Conservation (phyloP, 1,284 basidiomycete species). For the Ceratorhiza oryzae-sativae region DNA sequence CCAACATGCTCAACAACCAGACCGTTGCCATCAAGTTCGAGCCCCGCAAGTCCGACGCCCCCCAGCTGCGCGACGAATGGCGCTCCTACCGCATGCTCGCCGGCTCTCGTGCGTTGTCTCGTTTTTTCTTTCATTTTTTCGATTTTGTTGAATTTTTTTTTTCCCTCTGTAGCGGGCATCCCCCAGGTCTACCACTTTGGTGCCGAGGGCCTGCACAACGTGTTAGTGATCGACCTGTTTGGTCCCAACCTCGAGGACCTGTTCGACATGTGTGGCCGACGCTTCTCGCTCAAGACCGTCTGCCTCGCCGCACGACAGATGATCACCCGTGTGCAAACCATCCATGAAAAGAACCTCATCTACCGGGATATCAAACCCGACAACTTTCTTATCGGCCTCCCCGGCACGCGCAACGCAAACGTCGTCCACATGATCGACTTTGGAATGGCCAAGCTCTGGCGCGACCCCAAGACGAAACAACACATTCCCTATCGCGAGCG, state of each 20-base stretch:
- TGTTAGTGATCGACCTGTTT: slow-evolving; percentile 93
- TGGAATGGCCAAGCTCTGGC: slow-evolving; percentile 98
- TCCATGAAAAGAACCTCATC: slow-evolving; percentile 98
- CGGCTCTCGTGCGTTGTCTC: slow-evolving; percentile 78
- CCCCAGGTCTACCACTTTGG: slow-evolving; percentile 99
- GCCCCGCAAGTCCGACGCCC: slow-evolving; percentile 97
- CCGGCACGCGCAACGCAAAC: slow-evolving; percentile 91
- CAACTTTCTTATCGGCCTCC: slow-evolving; percentile 96
- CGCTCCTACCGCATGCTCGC: slow-evolving; percentile 95
- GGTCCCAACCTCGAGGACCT: slow-evolving; percentile 97
- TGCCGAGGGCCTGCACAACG: slow-evolving; percentile 97
- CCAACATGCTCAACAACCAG: slow-evolving; percentile 42
- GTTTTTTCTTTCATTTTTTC: slow-evolving; percentile 29
- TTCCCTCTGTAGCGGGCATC: slow-evolving; percentile 83
- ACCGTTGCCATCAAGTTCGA: slow-evolving; percentile 98
- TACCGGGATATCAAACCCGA: slow-evolving; percentile 97
- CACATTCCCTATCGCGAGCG: slow-evolving; percentile 99
- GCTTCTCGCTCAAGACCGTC: slow-evolving; percentile 96
- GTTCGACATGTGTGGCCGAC: slow-evolving; percentile 98
- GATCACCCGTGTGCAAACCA: slow-evolving; percentile 96
- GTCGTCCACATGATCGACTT: slow-evolving; percentile 90
- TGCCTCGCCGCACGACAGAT: slow-evolving; percentile 99
- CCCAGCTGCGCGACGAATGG: slow-evolving; percentile 97
- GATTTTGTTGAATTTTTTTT: slow-evolving; percentile 32
- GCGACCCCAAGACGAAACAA: slow-evolving; percentile 96